phyloP scores from a whole-genome alignment of 2,329 filamentous ascomycete species.

The Neonectria coccinea region DNA sequence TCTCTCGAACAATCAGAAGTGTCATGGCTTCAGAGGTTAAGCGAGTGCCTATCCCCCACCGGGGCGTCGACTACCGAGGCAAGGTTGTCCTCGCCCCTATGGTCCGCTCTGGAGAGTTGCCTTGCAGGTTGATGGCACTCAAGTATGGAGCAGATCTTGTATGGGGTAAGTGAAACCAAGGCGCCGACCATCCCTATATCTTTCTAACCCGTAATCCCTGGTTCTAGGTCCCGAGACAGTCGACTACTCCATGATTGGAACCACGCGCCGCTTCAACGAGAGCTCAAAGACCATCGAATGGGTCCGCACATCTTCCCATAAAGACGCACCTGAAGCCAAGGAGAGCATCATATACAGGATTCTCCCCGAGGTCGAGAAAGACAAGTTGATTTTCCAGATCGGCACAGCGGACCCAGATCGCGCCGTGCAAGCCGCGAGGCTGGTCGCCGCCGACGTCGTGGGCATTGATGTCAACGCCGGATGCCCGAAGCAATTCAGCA shows the following conservation, averaged over 20 bases:
- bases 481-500: constrained; percentile 98
- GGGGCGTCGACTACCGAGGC: constrained; percentile 92
- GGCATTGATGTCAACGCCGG: constrained; percentile 98
- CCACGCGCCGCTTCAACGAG: constrained; percentile 80
- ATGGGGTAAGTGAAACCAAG: constrained; percentile 74
- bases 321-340: constrained; percentile 64
- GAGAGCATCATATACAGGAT: constrained; percentile 86
- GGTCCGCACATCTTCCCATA: constrained; percentile 78
- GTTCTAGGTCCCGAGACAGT: constrained; percentile 87
- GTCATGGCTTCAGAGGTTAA: constrained; percentile 71
- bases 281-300: constrained; percentile 86
- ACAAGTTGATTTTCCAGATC: constrained; percentile 88
- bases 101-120: constrained; percentile 97
- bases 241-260: constrained; percentile 91
- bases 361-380: constrained; percentile 80
- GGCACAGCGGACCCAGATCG: constrained; percentile 86
- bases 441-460: constrained; percentile 88
- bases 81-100: constrained; percentile 97
- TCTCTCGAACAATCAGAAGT: constrained; percentile 54
- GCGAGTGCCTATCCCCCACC: constrained; percentile 84
- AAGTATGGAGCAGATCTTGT: constrained; percentile 97
- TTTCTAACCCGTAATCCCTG: constrained; percentile 14
- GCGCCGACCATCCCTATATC: constrained; percentile 4
- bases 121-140: constrained; percentile 86
- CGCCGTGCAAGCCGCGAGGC: constrained; percentile 84